A percentile compares a stretch with the other conserved stretches of the same genome.
These are phyloP conservation scores for Yamadazyma endophytica DNA, from an alignment of 805 yeast genomes.

Conservation along the genomic window DNA sequence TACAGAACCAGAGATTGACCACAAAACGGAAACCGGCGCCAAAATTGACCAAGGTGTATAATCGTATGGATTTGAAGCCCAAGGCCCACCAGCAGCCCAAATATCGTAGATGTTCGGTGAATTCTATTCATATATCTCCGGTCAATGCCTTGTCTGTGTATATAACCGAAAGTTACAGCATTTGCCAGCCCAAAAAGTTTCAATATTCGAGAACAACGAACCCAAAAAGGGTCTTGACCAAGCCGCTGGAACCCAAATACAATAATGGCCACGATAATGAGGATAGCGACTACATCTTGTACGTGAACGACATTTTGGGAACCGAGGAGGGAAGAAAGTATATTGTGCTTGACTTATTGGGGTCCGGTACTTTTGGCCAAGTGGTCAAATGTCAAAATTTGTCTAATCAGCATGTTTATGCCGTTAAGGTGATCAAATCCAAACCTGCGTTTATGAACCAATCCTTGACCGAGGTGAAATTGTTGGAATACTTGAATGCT, in stretches of 20 bases:
- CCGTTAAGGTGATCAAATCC: slow-evolving; percentile 91
- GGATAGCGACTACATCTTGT: slow-evolving; percentile 85
- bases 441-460: slow-evolving; percentile 90
- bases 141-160: slow-evolving; percentile 73
- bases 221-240: slow-evolving; percentile 88
- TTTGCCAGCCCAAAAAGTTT: slow-evolving; percentile 76
- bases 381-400: slow-evolving; percentile 90
- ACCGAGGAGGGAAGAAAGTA: slow-evolving; percentile 80
- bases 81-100: slow-evolving; percentile 57
- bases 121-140: slow-evolving; percentile 70
- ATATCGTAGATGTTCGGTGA: slow-evolving; percentile 64
- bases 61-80: slow-evolving; percentile 57
- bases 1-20: slow-evolving; percentile 19
- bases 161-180: slow-evolving; percentile 71
- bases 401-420: slow-evolving; percentile 79
- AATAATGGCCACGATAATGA: slow-evolving; percentile 87
- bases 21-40: slow-evolving; percentile 41
- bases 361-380: slow-evolving; percentile 98
- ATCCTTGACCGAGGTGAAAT: slow-evolving; percentile 82
- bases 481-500: slow-evolving; percentile 75
- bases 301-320: slow-evolving; percentile 92
- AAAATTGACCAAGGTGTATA: slow-evolving; percentile 36
- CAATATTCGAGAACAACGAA: slow-evolving; percentile 79
- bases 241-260: slow-evolving; percentile 77
- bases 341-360: slow-evolving; percentile 83